Evolutionary conservation across 2,329 filamentous ascomycete genomes (phyloP).

Genomic region (Helicocarpus griseus): DNA sequence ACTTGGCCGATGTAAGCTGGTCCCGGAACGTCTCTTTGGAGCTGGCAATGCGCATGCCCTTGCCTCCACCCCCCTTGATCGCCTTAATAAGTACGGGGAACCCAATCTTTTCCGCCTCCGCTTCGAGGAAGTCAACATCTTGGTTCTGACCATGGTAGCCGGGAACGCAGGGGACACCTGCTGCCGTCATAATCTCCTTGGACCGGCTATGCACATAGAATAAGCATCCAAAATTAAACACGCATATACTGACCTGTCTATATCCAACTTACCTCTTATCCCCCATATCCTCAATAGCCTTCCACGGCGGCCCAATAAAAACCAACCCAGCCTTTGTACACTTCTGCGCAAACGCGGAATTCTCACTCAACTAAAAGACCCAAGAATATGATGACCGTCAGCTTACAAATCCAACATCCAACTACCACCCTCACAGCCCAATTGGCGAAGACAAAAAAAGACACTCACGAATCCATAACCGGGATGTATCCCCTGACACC

Average conservation of each 20-base stretch:
- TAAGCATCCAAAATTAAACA: neutral
- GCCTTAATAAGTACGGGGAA: conserved; percentile 58
- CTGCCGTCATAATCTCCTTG: conserved; percentile 92
- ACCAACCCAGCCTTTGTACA: conserved; percentile 84
- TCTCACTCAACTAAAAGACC: conserved; percentile 69
- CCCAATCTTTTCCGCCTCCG: conserved; percentile 62
- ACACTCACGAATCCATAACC: conserved; percentile 73
- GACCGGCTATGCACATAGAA: conserved; percentile 44
- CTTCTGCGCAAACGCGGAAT: conserved; percentile 76
- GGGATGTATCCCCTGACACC: conserved; percentile 85
- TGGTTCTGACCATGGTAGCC: conserved; percentile 90
- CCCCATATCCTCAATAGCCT: conserved; percentile 74
- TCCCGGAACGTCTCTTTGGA: conserved; percentile 49
- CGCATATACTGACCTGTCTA: neutral
- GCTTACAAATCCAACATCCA: neutral
- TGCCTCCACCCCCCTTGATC: conserved; percentile 58
- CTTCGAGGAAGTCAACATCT: conserved; percentile 50
- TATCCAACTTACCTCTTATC: conserved; percentile 59
- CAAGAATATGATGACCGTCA: neutral
- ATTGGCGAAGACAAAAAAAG: neutral
- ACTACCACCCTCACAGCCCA: neutral
- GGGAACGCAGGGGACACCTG: conserved; percentile 92
- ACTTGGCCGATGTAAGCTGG: conserved; percentile 54
- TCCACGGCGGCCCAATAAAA: conserved; percentile 81
- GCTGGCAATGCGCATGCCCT: conserved; percentile 57